Evolutionary conservation across 2,329 filamentous ascomycete genomes (phyloP), one percentile per base, ranked within the genome.

Genomic region (Penicillium concentricum): DNA sequence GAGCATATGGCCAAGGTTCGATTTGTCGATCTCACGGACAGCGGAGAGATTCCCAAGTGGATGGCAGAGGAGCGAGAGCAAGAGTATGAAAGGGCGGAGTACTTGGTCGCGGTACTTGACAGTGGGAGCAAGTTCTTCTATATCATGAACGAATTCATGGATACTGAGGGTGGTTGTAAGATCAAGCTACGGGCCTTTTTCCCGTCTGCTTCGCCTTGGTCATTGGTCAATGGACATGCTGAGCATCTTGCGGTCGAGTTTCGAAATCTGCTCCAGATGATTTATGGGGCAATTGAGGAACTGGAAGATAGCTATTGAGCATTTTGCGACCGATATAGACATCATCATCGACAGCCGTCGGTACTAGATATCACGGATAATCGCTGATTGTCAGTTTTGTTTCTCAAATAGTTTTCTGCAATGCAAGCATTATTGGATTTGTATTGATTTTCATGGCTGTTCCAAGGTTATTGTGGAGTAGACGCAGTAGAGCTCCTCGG

Each of bases 121-220:
- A 56, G 34, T 22, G 47, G 48, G 28, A 56, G 16, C 30, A 34
- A 18, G 6, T 39, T 56, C 34, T 56, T 46, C 34, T 56, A 52
- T 56, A 12, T 56, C 35, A 34, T 56, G 41, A 56, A 56, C n/a
- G 54, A 52, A 34, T 56, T 56, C 35, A 51, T 45, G 48, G 26
- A 56, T 20, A 51, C 39, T 9, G 41, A 22, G 13, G 20, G 28
- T 12, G 54, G 54, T 12, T 52, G 54, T n/a, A 52, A 46, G 26
- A 51, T 52, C 41, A 56, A 28, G 34, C 41, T 56, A 30, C 47
- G 48, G 12, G 35, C 24, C 8, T 56, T 52, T 34, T 56, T 56
- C 13, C 54, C 54, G 4, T 51, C 47, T 20, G 48, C 54, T 18
- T 42, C 47, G n/a, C 53, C 54, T 4, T 39, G 47, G 39, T 41